These are phyloP conservation scores for Yamadazyma tumulicola DNA, from an alignment of 805 yeast genomes.

Conservation along the genomic window DNA sequence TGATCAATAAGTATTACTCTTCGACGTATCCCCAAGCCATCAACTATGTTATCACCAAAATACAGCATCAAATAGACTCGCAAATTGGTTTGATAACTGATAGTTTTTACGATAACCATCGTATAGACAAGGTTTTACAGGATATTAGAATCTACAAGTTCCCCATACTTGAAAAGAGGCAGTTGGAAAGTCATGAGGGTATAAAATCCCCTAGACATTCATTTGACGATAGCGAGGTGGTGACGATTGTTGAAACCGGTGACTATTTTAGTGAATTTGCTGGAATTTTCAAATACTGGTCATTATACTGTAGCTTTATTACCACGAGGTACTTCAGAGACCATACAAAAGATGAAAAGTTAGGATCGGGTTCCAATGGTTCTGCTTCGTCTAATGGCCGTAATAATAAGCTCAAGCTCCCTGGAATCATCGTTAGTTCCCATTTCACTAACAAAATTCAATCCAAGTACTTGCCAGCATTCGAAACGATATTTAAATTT, in stretches of 20 bases:
- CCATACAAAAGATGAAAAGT: background rate
- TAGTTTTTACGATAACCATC: slow-evolving; percentile 73
- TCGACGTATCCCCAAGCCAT: slow-evolving; percentile 54
- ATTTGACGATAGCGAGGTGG: slow-evolving; percentile 32
- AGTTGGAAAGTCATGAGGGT: slow-evolving; percentile 5
- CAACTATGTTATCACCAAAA: slow-evolving; percentile 61
- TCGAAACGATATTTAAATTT: slow-evolving; percentile 60
- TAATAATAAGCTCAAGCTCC: slow-evolving; percentile 30
- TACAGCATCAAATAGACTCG: slow-evolving; percentile 87
- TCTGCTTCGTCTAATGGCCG: slow-evolving; percentile 14
- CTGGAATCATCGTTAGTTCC: slow-evolving; percentile 52
- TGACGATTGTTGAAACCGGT: slow-evolving; percentile 64
- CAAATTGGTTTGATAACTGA: slow-evolving; percentile 88
- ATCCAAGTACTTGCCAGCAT: slow-evolving; percentile 52
- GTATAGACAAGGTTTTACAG: slow-evolving; percentile 51
- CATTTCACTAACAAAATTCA: slow-evolving; percentile 55
- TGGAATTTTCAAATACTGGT: slow-evolving; percentile 81
- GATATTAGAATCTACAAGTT: slow-evolving; percentile 52
- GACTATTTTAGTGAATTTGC: slow-evolving; percentile 67
- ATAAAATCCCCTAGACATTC: slow-evolving; percentile 7
- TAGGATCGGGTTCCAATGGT: slow-evolving; percentile 6
- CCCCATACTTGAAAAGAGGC: slow-evolving; percentile 21
- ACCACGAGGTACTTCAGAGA: slow-evolving; percentile 54
- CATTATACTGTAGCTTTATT: slow-evolving; percentile 70
- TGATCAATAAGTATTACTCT: slow-evolving; percentile 66